Percentiles rank a stretch among this genome's conserved stretches.
Evolutionary conservation across 2,329 filamentous ascomycete species (phyloP).

Genomic region (Fusarium miscanthi): DNA sequence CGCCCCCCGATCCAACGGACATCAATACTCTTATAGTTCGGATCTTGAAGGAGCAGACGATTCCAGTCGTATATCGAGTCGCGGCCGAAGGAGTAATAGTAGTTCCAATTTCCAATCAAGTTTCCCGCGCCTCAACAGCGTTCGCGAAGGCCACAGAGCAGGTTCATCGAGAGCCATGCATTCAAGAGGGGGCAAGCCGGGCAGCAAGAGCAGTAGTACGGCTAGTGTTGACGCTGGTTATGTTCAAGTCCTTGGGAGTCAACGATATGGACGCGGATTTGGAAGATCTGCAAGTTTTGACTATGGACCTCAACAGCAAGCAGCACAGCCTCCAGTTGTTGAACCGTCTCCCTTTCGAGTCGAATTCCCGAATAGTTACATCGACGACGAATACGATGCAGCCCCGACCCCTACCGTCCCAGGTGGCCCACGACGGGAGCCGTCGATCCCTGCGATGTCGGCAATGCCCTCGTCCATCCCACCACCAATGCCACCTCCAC

Average conservation of each 20-base stretch:
- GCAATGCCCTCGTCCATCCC: slow-evolving; percentile 45
- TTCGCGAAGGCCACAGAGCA: slow-evolving; percentile 59
- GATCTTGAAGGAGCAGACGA: slow-evolving; percentile 69
- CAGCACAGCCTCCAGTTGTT: slow-evolving; percentile 44
- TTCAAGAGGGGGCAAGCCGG: slow-evolving; percentile 68
- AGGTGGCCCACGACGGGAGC: slow-evolving; percentile 73
- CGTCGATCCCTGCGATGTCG: slow-evolving; percentile 50
- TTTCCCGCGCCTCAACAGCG: slow-evolving; percentile 71
- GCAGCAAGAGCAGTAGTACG: slow-evolving; percentile 78
- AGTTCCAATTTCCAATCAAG: slow-evolving; percentile 76
- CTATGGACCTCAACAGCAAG: slow-evolving; percentile 61
- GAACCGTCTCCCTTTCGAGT: slow-evolving; percentile 56
- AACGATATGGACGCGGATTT: slow-evolving; percentile 66
- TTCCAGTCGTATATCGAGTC: slow-evolving; percentile 64
- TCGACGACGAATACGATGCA: slow-evolving; percentile 74
- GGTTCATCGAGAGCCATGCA: slow-evolving; percentile 57
- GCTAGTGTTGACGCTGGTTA: slow-evolving; percentile 75
- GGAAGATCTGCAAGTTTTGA: slow-evolving; percentile 81
- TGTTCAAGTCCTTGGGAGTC: slow-evolving; percentile 66
- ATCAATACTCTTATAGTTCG: slow-evolving; percentile 68
- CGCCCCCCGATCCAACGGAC: slow-evolving; percentile 43
- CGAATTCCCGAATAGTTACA: slow-evolving; percentile 62
- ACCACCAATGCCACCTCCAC: slow-evolving; percentile 53
- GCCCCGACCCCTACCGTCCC: slow-evolving; percentile 89
- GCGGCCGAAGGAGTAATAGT: slow-evolving; percentile 81